Evolutionary conservation across 1,284 basidiomycete species (phyloP), one percentile per base, ranked within the genome.

Genomic region (Ganoderma lucidum): DNA sequence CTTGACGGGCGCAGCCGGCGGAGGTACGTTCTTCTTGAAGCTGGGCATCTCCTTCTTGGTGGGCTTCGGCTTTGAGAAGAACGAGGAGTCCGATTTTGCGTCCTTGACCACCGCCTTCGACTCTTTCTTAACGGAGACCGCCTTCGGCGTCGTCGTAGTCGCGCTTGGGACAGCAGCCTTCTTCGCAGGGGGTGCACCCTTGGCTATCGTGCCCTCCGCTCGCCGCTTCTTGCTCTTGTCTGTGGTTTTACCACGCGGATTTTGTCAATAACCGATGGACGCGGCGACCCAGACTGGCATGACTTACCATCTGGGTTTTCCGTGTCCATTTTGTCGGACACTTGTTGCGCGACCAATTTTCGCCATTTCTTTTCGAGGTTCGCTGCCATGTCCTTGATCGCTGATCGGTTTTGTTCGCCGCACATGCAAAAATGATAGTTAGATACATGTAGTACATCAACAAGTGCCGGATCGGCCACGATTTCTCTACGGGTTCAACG

Each of bases 311-410:
- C 91, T 70, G 77, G 75, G 64, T 80, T 81, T 75, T 87, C 86
- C 68, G 72, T 82, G 75, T 86, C 84, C 76, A 71, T 78, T 80
- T 85, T 88, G 80, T 81, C 80, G 71, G 80, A 76, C 63, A 75
- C 73, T 66, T 74, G 74, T 71, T 70, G 69, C 30, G 70, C 78
- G 64, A 91, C 81, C 80, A 93, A 81, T 73, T 84, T 83, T 72
- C 91, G 88, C 93, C 93, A 95, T 83, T 89, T 89, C 78, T 87
- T 88, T 83, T 93, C 92, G 82, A 95, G 84, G 83, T 93, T 94
- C 78, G 88, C 88, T 76, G 93, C 93, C 91, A 95, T 93, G 83
- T 95, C 93, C 90, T 93, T 93, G 90, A 94, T 89, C 81, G 93
- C 93, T 94, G 84, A 71, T 71, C 62, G 79, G 81, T 73, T 73